Conservation (phyloP, 768 basidiomycete species). For the Paxillus involutus region DNA sequence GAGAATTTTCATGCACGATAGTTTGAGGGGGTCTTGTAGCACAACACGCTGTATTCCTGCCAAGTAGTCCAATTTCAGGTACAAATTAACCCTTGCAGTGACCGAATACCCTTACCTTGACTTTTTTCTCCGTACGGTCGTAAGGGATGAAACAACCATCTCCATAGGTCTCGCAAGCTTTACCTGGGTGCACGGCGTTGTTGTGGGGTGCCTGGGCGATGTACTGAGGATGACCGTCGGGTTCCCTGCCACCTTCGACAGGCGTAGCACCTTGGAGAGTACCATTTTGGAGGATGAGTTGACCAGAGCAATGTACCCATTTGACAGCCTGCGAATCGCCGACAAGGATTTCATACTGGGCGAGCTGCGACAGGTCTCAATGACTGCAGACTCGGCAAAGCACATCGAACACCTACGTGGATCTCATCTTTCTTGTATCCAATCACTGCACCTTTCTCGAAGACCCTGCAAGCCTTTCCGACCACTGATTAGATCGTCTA, state of each 20-base stretch:
- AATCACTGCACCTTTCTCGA: slow-evolving; percentile 63
- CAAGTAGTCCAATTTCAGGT: background rate
- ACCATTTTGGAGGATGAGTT: slow-evolving; percentile 36
- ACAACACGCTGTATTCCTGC: slow-evolving; percentile 44
- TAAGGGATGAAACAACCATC: slow-evolving; percentile 64
- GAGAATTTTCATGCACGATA: background rate
- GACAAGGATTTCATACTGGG: slow-evolving; percentile 68
- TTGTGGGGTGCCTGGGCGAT: slow-evolving; percentile 59
- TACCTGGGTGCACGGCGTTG: slow-evolving; percentile 60
- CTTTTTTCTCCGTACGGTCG: slow-evolving; percentile 47
- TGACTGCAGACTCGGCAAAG: background rate
- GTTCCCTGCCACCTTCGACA: slow-evolving; percentile 69
- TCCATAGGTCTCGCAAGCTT: slow-evolving; percentile 47
- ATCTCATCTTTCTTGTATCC: slow-evolving; percentile 61
- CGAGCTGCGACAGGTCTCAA: slow-evolving; percentile 41
- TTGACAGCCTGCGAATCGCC: slow-evolving; percentile 54
- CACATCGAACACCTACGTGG: slow-evolving; percentile 41
- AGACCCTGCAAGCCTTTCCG: slow-evolving; percentile 60
- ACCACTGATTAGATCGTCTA: slow-evolving; percentile 42
- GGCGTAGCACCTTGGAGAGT: slow-evolving; percentile 43
- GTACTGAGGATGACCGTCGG: slow-evolving; percentile 58
- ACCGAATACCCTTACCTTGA: slow-evolving; percentile 39
- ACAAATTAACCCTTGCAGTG: background rate
- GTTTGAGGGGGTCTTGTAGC: slow-evolving; percentile 25
- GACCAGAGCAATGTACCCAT: slow-evolving; percentile 56